These are phyloP conservation scores for Phlebiopsis flavidoalba DNA, from an alignment of 768 basidiomycete genomes.

Conservation along the genomic window DNA sequence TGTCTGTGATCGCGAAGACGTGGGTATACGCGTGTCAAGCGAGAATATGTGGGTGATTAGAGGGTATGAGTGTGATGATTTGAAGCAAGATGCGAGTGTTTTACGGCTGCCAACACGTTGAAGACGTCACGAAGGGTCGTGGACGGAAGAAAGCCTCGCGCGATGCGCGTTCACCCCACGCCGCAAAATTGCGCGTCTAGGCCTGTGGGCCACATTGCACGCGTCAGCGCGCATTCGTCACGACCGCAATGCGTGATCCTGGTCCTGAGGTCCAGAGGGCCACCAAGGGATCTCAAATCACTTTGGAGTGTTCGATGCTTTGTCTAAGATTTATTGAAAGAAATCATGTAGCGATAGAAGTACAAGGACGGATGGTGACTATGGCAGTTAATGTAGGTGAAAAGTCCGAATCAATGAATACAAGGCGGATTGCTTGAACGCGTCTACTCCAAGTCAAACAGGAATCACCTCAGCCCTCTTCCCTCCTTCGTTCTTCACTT, in stretches of 20 bases:
- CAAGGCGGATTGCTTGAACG: too few relatives aligned
- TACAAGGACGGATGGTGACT: too few relatives aligned
- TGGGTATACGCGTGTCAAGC: background rate
- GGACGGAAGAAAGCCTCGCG: background rate
- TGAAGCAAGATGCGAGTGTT: background rate
- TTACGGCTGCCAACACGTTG: background rate
- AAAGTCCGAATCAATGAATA: too few relatives aligned
- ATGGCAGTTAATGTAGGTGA: too few relatives aligned
- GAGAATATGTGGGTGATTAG: background rate
- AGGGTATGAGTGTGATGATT: background rate
- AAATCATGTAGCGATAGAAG: too few relatives aligned
- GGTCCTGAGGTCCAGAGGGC: too few relatives aligned
- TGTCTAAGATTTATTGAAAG: too few relatives aligned
- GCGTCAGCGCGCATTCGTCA: background rate
- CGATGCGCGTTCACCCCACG: background rate
- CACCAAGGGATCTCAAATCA: too few relatives aligned
- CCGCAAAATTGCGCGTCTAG: background rate
- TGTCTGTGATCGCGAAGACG: background rate
- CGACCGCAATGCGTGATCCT: background rate
- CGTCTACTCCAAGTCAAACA: constrained; percentile 33
- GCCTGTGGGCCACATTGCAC: background rate
- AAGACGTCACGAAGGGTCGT: background rate
- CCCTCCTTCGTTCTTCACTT: constrained; percentile 62
- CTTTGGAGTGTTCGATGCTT: too few relatives aligned
- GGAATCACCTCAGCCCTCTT: constrained; percentile 64